Base-by-base conservation (phyloP, 306 rosid genomes). In the Astragalus glycyphyllos region DNA sequence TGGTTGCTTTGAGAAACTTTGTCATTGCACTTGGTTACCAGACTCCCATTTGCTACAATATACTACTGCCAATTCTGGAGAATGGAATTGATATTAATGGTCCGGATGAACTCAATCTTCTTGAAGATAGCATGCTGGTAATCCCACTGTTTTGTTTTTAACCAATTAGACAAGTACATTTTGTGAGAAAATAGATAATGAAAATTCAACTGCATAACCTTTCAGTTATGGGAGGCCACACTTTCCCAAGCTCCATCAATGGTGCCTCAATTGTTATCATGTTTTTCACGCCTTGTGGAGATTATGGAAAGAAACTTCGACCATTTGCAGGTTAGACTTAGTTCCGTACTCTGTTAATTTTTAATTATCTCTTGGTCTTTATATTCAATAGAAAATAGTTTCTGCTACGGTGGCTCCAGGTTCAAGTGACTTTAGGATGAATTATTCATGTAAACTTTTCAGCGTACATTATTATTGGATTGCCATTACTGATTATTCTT, bases 41-140 rank as follows among this genome's bases (percentile, higher is more conserved):
- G 56, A 90, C 98, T 26, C 90, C 98, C 48, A 60, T 86, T 61
- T 93, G 96, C 92, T 93, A 93, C 81, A 75, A 51, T 85, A 77
- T 90, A 73, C 73, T 93, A 56, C 84, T 93, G 75, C 96, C 98
- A 56, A 86, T 93, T 83, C 84, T 93, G 78, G 88, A 80, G 50
- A 68, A 84, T 80, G 97, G 98, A 61, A 89, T 93, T 67, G 90
- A 93, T 83, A 84, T 93, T 72, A 90, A 93, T 78, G 77, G 84
- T 76, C 98, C 98, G 17, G 97, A 93, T 70, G 96, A 88, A 73
- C 82, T 89, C 65, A 92, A 87, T 86, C 96, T 93, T 86, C 74
- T 93, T 5, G 98, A 93, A 85, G 98, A 93, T 80, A 93, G 98
- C 86, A 83, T 93, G 94, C 94, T 84, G 97, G 98, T 92, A 81